These are phyloP conservation scores for Daldinia sp. DNA, from an alignment of 2,329 filamentous ascomycete genomes.

Conservation along the genomic window DNA sequence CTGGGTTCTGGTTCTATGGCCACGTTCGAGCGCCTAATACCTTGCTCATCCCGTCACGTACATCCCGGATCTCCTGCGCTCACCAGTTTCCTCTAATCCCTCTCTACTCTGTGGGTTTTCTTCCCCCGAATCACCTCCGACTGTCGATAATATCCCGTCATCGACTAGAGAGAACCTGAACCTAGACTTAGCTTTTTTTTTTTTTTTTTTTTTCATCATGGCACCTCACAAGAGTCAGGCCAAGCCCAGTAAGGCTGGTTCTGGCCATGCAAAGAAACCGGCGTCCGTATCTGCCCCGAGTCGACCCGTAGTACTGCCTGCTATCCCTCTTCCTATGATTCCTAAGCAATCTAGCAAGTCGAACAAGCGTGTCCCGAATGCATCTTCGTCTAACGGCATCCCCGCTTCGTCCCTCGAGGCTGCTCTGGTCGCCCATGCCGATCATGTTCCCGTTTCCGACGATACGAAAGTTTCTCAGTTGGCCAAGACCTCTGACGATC, in stretches of 20 bases:
- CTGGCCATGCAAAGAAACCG: conserved; percentile 47
- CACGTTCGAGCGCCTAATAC: conserved; percentile 42
- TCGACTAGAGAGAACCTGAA: conserved; percentile 19
- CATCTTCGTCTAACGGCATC: conserved; percentile 42
- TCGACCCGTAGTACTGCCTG: conserved; percentile 49
- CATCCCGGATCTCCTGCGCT: conserved; percentile 43
- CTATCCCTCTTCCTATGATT: conserved; percentile 51
- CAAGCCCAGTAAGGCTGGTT: conserved; percentile 45
- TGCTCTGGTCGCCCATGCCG: conserved; percentile 48
- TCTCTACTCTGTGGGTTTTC: conserved; percentile 12
- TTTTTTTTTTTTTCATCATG: conserved; percentile 43
- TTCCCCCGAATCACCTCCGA: conserved; percentile 15
- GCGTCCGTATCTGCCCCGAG: conserved; percentile 31
- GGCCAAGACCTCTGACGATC: conserved; percentile 42
- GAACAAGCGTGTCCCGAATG: conserved; percentile 33
- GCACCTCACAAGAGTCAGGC: conserved; percentile 48
- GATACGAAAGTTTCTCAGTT: conserved; percentile 32
- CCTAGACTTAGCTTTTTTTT: not conserved
- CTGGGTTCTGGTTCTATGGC: conserved; percentile 39
- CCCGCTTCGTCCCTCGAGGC: conserved; percentile 51
- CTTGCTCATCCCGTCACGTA: conserved; percentile 38
- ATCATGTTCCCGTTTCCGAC: conserved; percentile 37
- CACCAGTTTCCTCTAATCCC: conserved; percentile 25
- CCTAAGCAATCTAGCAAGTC: conserved; percentile 43
- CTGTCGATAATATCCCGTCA: conserved; percentile 10